phyloP scores from a whole-genome alignment of 2,329 filamentous ascomycete species.

The Claviceps sp. region DNA sequence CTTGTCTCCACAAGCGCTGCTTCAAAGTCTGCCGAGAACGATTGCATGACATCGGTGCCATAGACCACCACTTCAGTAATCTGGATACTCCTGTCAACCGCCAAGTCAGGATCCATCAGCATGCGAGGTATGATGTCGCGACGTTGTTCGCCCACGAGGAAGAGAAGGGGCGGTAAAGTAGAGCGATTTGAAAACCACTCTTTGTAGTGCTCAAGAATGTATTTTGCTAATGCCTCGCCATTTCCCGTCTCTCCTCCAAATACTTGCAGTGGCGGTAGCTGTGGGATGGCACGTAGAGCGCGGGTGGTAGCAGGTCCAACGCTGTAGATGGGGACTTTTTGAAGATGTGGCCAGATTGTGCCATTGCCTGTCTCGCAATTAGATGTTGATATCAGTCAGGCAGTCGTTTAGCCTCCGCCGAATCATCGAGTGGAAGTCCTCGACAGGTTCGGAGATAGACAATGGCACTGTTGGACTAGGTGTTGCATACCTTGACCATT shows the following conservation, averaged over 20 bases:
- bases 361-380: neutral
- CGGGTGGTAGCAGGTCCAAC: constrained; percentile 72
- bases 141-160: constrained; percentile 80
- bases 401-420: no score
- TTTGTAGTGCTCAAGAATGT: constrained; percentile 68
- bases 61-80: constrained; percentile 80
- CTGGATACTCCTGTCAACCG: constrained; percentile 36
- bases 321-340: constrained; percentile 54
- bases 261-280: constrained; percentile 43
- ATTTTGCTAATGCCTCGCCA: constrained; percentile 63
- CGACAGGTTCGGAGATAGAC: neutral
- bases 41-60: constrained; percentile 68
- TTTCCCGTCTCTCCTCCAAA: constrained; percentile 74
- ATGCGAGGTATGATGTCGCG: constrained; percentile 81
- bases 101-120: constrained; percentile 46
- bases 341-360: constrained; percentile 31
- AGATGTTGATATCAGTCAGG: neutral
- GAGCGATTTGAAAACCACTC: constrained; percentile 30
- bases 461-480: neutral
- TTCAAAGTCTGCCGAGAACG: constrained; percentile 58
- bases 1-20: constrained; percentile 32
- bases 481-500: constrained; percentile 29
- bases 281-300: constrained; percentile 46
- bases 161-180: constrained; percentile 55
- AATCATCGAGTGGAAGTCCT: no score